phyloP scores from a whole-genome alignment of 345 rosid species.

The Corchorus olitorius region DNA sequence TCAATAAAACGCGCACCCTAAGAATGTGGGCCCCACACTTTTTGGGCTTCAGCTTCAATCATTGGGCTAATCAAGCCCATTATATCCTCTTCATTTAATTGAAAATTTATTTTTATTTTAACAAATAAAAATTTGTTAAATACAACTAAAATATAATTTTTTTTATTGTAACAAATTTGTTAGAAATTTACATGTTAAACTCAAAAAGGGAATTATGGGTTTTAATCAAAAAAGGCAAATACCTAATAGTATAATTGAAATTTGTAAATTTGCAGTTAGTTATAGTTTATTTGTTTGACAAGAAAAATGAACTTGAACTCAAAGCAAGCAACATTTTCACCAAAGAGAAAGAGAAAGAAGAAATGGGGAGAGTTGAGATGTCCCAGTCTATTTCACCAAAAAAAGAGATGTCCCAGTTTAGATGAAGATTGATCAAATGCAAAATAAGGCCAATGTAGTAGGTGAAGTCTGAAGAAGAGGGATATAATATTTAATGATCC shows the following conservation, averaged over 20 bases:
- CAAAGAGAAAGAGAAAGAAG: constrained; percentile 1
- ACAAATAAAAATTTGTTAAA: not conserved
- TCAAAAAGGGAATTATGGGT: too few species aligned
- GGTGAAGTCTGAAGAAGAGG: not conserved
- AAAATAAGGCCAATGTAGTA: not conserved
- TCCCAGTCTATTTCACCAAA: too few species aligned
- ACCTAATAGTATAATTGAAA: not conserved
- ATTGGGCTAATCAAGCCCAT: constrained; percentile 4
- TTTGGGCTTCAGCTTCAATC: not conserved
- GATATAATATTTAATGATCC: not conserved
- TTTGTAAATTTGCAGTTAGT: not conserved
- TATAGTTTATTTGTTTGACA: not conserved
- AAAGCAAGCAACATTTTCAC: constrained; percentile 21
- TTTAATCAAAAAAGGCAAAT: too few species aligned
- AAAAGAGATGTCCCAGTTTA: constrained; percentile 25
- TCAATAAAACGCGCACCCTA: not conserved
- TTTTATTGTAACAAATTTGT: not conserved
- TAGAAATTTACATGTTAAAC: not conserved
- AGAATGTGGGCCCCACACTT: not conserved
- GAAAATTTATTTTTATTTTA: not conserved
- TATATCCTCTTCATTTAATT: not conserved
- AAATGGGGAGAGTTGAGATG: constrained; percentile 25
- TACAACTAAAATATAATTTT: not conserved
- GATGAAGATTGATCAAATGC: not conserved
- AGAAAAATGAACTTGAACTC: constrained; percentile 19